These are phyloP conservation scores for Artomyces pyxidatus DNA, from an alignment of 768 basidiomycete species.

Conservation along the genomic window DNA sequence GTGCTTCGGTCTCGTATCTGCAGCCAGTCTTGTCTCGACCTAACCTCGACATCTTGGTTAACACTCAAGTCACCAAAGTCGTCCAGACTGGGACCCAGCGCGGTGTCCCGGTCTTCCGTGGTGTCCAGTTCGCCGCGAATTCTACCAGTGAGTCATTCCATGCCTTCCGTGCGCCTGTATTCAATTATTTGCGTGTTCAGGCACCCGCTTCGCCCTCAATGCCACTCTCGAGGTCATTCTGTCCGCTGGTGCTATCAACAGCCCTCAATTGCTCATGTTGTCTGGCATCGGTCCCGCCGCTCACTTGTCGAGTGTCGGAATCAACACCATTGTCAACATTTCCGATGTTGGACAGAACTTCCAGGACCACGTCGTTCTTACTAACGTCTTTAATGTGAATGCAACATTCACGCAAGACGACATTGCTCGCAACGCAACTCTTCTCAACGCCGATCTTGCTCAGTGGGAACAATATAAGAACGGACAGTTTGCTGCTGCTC, in stretches of 20 bases:
- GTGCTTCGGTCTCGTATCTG: conserved; percentile 1
- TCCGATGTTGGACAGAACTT: conserved; percentile 1
- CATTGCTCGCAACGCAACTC: not conserved
- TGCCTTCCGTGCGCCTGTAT: not conserved
- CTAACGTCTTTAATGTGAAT: not conserved
- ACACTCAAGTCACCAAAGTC: conserved; percentile 1
- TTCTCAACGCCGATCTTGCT: not conserved
- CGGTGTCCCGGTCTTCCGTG: conserved; percentile 1
- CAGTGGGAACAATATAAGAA: not conserved
- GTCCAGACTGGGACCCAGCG: conserved; percentile 1
- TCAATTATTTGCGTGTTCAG: not conserved
- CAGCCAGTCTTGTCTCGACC: not conserved
- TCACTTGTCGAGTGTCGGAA: not conserved
- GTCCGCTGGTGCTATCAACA: not conserved
- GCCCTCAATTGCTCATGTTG: not conserved
- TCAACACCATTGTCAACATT: not conserved
- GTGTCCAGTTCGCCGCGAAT: not conserved
- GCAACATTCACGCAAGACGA: conserved; percentile 2
- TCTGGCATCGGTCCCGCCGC: conserved; percentile 1
- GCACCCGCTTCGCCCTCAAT: not conserved
- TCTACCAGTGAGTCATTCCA: not conserved
- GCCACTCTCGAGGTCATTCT: conserved; percentile 2
- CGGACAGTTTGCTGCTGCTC: not conserved
- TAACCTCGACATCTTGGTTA: conserved; percentile 2
- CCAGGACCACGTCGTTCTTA: conserved; percentile 1